Conservation (phyloP, 2,329 filamentous ascomycete genomes). For the Decorospora gaudefroyi region DNA sequence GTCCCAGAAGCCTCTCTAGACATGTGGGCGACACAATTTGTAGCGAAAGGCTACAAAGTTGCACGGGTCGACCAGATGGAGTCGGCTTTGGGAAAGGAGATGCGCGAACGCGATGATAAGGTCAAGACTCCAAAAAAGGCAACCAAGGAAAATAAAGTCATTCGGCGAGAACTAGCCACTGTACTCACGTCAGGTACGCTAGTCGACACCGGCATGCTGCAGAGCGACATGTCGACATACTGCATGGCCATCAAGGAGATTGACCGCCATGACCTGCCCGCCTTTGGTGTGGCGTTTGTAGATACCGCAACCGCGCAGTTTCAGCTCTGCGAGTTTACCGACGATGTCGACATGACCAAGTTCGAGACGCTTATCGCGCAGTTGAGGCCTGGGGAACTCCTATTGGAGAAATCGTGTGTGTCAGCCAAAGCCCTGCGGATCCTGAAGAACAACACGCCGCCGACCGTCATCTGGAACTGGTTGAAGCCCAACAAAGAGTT, state of each 20-base stretch:
- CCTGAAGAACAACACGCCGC: constrained; percentile 91
- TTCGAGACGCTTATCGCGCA: constrained; percentile 98
- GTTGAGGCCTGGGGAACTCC: constrained; percentile 81
- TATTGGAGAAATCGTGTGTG: constrained; percentile 80
- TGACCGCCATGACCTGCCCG: constrained; percentile 71
- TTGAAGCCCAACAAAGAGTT: constrained; percentile 87
- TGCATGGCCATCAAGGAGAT: constrained; percentile 86
- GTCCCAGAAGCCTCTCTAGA: constrained; percentile 95
- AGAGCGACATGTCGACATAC: constrained; percentile 96
- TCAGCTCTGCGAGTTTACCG: constrained; percentile 86
- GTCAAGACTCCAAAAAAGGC: constrained; percentile 56
- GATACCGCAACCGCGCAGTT: constrained; percentile 97
- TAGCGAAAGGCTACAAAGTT: constrained; percentile 97
- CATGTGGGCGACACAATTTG: constrained; percentile 97
- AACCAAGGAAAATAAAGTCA: constrained; percentile 80
- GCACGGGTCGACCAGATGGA: constrained; percentile 96
- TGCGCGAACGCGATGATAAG: constrained; percentile 82
- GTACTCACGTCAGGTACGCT: constrained; percentile 91
- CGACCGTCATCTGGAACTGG: constrained; percentile 94
- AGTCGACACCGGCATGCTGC: constrained; percentile 94
- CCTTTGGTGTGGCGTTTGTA: constrained; percentile 90
- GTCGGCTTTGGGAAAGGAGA: constrained; percentile 92
- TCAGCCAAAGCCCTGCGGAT: constrained; percentile 91
- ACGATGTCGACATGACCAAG: constrained; percentile 91
- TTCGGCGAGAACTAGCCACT: constrained; percentile 84